phyloP scores from a whole-genome alignment of 306 rosid species.

The Corylus americana region DNA sequence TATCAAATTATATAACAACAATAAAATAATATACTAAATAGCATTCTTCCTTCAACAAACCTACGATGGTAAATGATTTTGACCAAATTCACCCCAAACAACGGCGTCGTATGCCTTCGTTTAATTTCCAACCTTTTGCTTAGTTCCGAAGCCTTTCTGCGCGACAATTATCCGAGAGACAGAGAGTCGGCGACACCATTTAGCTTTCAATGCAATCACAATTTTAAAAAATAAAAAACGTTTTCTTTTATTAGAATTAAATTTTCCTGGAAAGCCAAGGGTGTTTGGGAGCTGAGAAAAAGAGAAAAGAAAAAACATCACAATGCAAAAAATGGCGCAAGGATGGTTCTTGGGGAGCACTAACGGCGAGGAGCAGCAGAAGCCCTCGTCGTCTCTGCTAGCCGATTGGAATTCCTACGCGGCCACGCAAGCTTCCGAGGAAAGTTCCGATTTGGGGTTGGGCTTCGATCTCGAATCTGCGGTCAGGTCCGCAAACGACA shows the following conservation, averaged over 20 bases:
- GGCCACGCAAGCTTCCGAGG: slow-evolving; percentile 56
- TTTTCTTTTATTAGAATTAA: neutral
- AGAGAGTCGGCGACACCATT: neutral
- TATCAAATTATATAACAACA: too few relatives aligned
- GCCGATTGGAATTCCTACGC: slow-evolving; percentile 89
- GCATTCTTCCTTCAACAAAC: too few relatives aligned
- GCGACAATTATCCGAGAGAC: neutral
- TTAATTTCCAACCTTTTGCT: neutral
- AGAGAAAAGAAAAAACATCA: neutral
- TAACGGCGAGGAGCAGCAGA: slow-evolving; percentile 42
- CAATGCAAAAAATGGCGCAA: slow-evolving; percentile 83
- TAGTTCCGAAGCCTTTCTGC: neutral
- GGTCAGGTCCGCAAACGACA: slow-evolving; percentile 86
- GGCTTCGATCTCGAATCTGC: slow-evolving; percentile 91
- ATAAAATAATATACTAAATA: too few relatives aligned
- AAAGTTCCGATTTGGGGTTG: slow-evolving; percentile 38
- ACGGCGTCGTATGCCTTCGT: neutral
- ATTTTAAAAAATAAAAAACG: neutral
- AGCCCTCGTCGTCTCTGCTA: slow-evolving; percentile 59
- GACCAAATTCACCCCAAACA: too few relatives aligned
- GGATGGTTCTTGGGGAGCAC: slow-evolving; percentile 69
- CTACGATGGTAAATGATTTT: too few relatives aligned
- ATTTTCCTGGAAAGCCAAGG: neutral
- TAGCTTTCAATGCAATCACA: neutral
- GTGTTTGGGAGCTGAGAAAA: slow-evolving; percentile 22